phyloP scores from a whole-genome alignment of 202 grass and related monocot species.

The Schoenoplectus tabernaemontani region DNA sequence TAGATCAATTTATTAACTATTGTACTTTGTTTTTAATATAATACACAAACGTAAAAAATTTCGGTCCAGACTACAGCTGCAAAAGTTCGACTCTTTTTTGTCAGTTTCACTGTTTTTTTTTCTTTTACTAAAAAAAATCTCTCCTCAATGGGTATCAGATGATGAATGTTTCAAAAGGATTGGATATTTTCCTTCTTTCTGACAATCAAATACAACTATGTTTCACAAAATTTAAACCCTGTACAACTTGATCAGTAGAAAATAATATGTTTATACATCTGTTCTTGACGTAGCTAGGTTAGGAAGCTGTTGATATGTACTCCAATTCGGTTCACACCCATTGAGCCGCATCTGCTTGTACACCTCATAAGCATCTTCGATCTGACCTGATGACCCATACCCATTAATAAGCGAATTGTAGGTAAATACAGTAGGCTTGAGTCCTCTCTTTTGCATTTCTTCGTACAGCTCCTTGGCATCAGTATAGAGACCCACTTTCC shows the following conservation, averaged over 20 bases:
- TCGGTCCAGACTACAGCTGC: too few species aligned
- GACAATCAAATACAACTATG: background rate
- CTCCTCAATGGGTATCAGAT: background rate
- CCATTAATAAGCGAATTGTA: conserved; percentile 86
- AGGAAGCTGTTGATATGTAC: conserved; percentile 86
- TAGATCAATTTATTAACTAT: too few species aligned
- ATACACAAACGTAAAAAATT: too few species aligned
- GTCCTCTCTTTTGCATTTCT: conserved; percentile 64
- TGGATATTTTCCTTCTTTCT: background rate
- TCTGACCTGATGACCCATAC: conserved; percentile 49
- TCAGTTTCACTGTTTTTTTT: too few species aligned
- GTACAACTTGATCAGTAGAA: background rate
- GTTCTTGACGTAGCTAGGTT: conserved; percentile 26
- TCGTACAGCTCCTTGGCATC: conserved; percentile 81
- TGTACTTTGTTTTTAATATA: too few species aligned
- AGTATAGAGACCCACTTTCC: conserved; percentile 51
- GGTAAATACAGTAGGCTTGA: conserved; percentile 79
- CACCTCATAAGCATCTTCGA: conserved; percentile 61
- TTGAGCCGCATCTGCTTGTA: conserved; percentile 73
- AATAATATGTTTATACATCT: conserved; percentile 3
- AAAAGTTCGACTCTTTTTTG: too few species aligned
- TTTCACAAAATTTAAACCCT: background rate
- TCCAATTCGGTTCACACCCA: conserved; percentile 64
- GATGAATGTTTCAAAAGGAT: background rate
- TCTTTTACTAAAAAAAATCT: background rate